Evolutionary conservation across 805 yeast genomes (phyloP), one percentile per base, ranked within the genome.

Genomic region (Dipodascopsis tothii): DNA sequence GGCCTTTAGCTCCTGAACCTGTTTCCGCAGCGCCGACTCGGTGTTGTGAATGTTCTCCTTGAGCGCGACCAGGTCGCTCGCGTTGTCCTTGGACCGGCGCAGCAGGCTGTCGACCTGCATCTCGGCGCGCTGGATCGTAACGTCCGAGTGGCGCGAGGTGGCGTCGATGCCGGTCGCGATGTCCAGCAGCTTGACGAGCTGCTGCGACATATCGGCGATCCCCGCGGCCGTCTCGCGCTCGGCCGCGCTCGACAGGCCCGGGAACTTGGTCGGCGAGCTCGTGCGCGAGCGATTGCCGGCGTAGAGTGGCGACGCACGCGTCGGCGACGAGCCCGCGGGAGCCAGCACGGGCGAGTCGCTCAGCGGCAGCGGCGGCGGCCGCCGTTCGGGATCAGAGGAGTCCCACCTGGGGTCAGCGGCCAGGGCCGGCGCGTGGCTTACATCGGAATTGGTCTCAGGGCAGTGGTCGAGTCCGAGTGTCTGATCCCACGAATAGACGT

Each of bases 301-400:
- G 6, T 16, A 20, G 1, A 39, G 17, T 6, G n/a, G 33, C 5
- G 19, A 21, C 7, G 28, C 27, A 9, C 30, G 35, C n/a, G 38
- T 5, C 9, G 48, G 33, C 11, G 43, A 34, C n/a, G 22, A n/a
- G n/a, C n/a, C n/a, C n/a, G n/a, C n/a, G 5, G 55, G 55, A 4
- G 55, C 45, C 21, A 53, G 52, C 11, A 51, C 47, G 4, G 67
- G 59, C 54, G 66, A 61, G 30, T 66, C 70, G 1, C 66, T 64
- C 2, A 64, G 45, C 5, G 71, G 70, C 43, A 67, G 46, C 3
- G 72, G 69, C 2, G 68, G 68, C n/a, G 71, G 71, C 27, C 64
- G 64, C 44, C 70, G 52, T 40, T 50, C 46, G 3, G 71, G 71
- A 41, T 67, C 69, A 16, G 63, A 60, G 21, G 69, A 64, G 37